Evolutionary conservation across 2,329 filamentous ascomycete genomes (phyloP).

Genomic region (Amauroascus niger): DNA sequence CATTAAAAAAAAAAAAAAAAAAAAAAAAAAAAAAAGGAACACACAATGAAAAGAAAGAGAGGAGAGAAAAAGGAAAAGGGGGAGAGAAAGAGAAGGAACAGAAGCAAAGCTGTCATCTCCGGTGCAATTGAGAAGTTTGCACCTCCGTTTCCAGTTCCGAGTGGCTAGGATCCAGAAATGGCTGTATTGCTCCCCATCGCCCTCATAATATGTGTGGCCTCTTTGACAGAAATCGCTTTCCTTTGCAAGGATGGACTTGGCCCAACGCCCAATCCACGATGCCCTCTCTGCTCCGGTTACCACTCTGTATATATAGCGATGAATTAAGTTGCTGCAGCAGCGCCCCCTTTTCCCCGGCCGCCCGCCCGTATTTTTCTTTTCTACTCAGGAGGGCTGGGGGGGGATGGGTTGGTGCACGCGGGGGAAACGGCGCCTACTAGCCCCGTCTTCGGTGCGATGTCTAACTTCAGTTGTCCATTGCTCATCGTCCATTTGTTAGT

Average conservation of each 20-base stretch:
- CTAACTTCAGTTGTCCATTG: not conserved
- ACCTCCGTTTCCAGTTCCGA: no score
- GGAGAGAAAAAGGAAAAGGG: no score
- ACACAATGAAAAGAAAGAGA: not conserved
- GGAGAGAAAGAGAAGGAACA: not conserved
- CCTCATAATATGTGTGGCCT: no score
- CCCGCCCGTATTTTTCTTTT: constrained; percentile 7
- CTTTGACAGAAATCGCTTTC: not conserved
- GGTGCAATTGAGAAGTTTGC: no score
- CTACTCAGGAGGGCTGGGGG: not conserved
- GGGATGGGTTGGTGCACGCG: no score
- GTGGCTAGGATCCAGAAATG: no score
- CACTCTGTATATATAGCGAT: not conserved
- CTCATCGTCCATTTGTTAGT: not conserved
- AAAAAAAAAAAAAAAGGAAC: not conserved
- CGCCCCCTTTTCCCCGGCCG: not conserved
- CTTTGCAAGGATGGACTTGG: constrained; percentile 5
- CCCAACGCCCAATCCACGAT: not conserved
- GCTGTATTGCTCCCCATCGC: no score
- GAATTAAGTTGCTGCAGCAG: constrained; percentile 6
- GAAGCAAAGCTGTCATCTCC: no score
- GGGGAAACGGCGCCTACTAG: not conserved
- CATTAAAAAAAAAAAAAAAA: not conserved
- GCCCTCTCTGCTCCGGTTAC: not conserved
- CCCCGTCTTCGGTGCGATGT: no score